Evolutionary conservation across 441 rosid species (phyloP).

Genomic region (Melastoma candidum): DNA sequence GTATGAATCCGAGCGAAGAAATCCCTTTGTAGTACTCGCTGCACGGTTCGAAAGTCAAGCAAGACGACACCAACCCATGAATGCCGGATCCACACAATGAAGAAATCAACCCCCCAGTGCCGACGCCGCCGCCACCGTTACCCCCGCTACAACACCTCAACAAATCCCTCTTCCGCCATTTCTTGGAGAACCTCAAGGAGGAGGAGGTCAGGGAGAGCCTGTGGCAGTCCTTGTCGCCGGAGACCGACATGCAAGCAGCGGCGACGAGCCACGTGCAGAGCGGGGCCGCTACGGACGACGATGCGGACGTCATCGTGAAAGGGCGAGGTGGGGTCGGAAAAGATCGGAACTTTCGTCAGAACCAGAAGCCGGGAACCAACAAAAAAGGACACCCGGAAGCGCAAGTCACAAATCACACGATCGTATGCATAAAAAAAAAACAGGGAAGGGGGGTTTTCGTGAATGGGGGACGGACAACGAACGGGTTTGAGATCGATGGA

Average conservation of each 20-base stretch:
- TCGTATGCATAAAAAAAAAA: too few relatives aligned
- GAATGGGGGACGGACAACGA: too few relatives aligned
- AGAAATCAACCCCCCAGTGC: conserved; percentile 19
- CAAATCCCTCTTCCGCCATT: conserved; percentile 38
- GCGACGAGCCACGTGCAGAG: conserved; percentile 92
- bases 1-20: conserved; percentile 10
- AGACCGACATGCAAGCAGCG: conserved; percentile 85
- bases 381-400: too few relatives aligned
- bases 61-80: conserved; percentile 50
- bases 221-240: conserved; percentile 30
- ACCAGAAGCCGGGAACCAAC: too few relatives aligned
- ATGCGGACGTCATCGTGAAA: conserved; percentile 17
- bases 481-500: too few relatives aligned
- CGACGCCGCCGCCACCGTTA: neutral
- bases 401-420: too few relatives aligned
- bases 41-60: conserved; percentile 67
- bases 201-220: conserved; percentile 10
- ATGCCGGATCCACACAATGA: conserved; percentile 44
- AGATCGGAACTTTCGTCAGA: too few relatives aligned
- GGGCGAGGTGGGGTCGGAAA: neutral
- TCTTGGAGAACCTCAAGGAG: conserved; percentile 21
- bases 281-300: conserved; percentile 56
- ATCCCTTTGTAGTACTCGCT: conserved; percentile 21
- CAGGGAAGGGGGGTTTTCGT: too few relatives aligned
- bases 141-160: conserved; percentile 20